A percentile compares a stretch with the other conserved stretches of the same genome.
These are phyloP conservation scores for Ceratocystiopsis sp. DNA, from an alignment of 2,329 filamentous ascomycete genomes.

Conservation along the genomic window DNA sequence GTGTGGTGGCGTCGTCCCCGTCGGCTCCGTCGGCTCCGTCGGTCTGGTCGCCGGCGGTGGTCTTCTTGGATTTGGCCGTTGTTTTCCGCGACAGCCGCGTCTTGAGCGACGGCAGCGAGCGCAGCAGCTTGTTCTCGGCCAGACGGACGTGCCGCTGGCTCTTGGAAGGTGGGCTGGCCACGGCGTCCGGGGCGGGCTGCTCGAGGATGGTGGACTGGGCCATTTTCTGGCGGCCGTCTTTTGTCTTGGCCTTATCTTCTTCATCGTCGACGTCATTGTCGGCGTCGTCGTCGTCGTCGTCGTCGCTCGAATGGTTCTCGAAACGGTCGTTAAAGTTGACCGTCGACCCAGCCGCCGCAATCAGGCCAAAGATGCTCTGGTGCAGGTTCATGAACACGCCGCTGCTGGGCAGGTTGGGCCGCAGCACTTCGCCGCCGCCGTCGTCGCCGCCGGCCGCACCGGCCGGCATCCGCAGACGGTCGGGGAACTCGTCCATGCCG, in stretches of 20 bases:
- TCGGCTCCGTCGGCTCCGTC: background rate
- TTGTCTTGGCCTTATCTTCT: background rate
- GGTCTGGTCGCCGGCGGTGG: constrained; percentile 19
- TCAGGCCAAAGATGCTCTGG: constrained; percentile 85
- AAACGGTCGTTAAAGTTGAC: constrained; percentile 71
- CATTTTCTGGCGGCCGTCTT: constrained; percentile 4
- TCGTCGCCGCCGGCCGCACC: constrained; percentile 32
- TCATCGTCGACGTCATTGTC: constrained; percentile 1
- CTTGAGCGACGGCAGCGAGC: constrained; percentile 45
- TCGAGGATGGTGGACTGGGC: constrained; percentile 25
- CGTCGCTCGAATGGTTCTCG: constrained; percentile 64
- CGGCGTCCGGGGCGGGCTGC: constrained; percentile 7
- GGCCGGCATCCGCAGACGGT: constrained; percentile 29
- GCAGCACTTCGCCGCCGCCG: constrained; percentile 30
- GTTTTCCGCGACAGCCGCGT: constrained; percentile 23
- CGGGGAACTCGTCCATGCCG: constrained; percentile 31
- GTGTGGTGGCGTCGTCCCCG: background rate
- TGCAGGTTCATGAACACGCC: constrained; percentile 60
- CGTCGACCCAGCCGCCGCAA: constrained; percentile 70
- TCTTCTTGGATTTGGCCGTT: constrained; percentile 13
- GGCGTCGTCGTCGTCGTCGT: constrained; percentile 35
- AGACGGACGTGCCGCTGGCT: constrained; percentile 39
- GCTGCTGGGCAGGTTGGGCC: constrained; percentile 24
- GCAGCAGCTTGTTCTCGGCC: constrained; percentile 48
- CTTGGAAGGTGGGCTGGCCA: no score